These are phyloP conservation scores for Termitomyces sp. DNA, from an alignment of 768 basidiomycete genomes.

Conservation along the genomic window DNA sequence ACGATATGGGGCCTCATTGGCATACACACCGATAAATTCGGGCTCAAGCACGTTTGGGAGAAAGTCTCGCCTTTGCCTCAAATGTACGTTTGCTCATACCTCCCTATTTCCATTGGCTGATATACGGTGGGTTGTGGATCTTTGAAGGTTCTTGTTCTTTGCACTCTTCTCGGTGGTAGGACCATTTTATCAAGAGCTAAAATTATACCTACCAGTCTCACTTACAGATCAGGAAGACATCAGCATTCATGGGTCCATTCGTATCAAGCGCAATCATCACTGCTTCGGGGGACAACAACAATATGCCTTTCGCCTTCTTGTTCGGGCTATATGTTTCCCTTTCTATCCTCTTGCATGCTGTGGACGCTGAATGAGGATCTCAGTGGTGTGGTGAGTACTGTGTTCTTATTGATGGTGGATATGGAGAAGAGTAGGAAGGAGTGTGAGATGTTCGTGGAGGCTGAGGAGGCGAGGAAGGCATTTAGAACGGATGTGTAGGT, in stretches of 20 bases:
- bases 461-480: conserved; percentile 6
- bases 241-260: conserved; percentile 73
- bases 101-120: not conserved
- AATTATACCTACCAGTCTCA: not conserved
- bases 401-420: conserved; percentile 62
- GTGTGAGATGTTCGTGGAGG: conserved; percentile 53
- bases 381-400: conserved; percentile 49
- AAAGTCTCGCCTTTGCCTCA: conserved; percentile 10
- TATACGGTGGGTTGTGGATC: conserved; percentile 7
- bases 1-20: conserved; percentile 76
- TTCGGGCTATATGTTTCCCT: conserved; percentile 53
- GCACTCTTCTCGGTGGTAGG: conserved; percentile 68
- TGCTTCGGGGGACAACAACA: conserved; percentile 62
- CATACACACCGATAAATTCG: conserved; percentile 66
- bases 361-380: not conserved
- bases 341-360: not conserved
- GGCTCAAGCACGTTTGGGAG: conserved; percentile 83
- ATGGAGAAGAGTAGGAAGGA: conserved; percentile 60
- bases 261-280: conserved; percentile 74
- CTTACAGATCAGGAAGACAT: conserved; percentile 63
- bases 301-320: conserved; percentile 74
- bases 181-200: not conserved
- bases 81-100: too few relatives aligned
- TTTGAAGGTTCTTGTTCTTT: conserved; percentile 61
- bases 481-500: not conserved